These are phyloP conservation scores for Laguncularia racemosa DNA, from an alignment of 345 rosid genomes.

Conservation along the genomic window DNA sequence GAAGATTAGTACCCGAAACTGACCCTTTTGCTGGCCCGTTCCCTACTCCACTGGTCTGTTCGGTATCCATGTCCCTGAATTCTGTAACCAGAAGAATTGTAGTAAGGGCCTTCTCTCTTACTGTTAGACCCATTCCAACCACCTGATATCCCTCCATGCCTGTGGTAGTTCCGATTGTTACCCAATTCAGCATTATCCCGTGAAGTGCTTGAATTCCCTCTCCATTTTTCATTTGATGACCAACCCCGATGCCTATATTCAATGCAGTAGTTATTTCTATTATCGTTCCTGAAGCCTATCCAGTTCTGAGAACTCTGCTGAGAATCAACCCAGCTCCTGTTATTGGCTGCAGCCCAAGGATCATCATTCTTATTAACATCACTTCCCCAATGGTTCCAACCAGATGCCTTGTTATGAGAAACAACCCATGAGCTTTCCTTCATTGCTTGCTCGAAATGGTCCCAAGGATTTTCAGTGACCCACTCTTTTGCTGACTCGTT, in stretches of 20 bases:
- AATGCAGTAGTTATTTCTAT: conserved; percentile 8
- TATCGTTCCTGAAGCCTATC: conserved; percentile 10
- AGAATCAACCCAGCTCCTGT: conserved; percentile 17
- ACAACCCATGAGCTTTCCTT: conserved; percentile 17
- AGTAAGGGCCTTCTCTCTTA: conserved; percentile 42
- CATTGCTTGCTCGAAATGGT: conserved; percentile 21
- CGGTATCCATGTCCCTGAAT: conserved; percentile 31
- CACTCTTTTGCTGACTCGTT: conserved; percentile 10
- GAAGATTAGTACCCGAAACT: conserved; percentile 15
- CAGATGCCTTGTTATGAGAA: conserved; percentile 19
- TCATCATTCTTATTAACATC: conserved; percentile 4
- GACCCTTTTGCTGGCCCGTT: conserved; percentile 32
- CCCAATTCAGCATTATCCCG: conserved; percentile 22
- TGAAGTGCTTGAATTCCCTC: conserved; percentile 20
- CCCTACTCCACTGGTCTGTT: conserved; percentile 20
- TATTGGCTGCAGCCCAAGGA: conserved; percentile 15
- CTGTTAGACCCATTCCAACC: conserved; percentile 25
- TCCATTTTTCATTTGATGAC: conserved; percentile 17
- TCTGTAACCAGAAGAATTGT: conserved; percentile 21
- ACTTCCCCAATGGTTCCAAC: conserved; percentile 13
- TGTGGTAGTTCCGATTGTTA: conserved; percentile 9
- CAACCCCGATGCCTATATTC: conserved; percentile 9
- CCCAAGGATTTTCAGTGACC: conserved; percentile 37
- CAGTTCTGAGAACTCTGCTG: conserved; percentile 18
- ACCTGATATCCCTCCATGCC: conserved; percentile 17